A percentile compares a stretch with the other conserved stretches of the same genome.
phyloP scores from a whole-genome alignment of 768 basidiomycete species.

The Mycena capillaripes region DNA sequence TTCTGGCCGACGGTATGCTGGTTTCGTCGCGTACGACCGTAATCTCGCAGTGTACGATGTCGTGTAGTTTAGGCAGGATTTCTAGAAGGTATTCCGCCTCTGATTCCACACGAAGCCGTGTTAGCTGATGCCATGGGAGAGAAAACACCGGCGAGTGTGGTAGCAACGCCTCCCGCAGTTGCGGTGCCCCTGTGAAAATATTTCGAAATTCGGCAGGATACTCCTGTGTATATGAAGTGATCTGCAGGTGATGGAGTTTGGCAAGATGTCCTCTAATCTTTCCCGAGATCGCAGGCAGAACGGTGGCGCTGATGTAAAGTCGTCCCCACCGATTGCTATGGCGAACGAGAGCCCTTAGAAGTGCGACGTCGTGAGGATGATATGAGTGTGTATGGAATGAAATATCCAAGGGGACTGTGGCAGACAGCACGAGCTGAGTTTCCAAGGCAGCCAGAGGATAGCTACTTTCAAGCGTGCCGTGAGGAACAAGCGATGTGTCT shows the following conservation, averaged over 20 bases:
- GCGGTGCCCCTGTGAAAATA: background rate
- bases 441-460: constrained; percentile 2
- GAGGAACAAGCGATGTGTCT: background rate
- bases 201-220: background rate
- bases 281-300: background rate
- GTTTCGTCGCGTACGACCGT: constrained; percentile 1
- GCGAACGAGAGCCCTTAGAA: background rate
- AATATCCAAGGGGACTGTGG: background rate
- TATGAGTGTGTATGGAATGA: background rate
- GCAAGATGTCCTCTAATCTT: background rate
- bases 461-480: background rate
- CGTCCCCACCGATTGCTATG: constrained; percentile 9
- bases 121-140: background rate
- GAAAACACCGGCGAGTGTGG: background rate
- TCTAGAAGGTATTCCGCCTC: constrained; percentile 1
- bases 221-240: background rate
- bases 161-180: constrained; percentile 3
- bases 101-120: background rate
- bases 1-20: background rate
- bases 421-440: background rate
- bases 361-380: background rate
- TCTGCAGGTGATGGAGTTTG: background rate
- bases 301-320: background rate
- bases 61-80: background rate
- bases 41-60: background rate